Evolutionary conservation across 352 stramenopile species (phyloP), one percentile per base, ranked within the genome.

Genomic region (Thalassiosira mediterranea): DNA sequence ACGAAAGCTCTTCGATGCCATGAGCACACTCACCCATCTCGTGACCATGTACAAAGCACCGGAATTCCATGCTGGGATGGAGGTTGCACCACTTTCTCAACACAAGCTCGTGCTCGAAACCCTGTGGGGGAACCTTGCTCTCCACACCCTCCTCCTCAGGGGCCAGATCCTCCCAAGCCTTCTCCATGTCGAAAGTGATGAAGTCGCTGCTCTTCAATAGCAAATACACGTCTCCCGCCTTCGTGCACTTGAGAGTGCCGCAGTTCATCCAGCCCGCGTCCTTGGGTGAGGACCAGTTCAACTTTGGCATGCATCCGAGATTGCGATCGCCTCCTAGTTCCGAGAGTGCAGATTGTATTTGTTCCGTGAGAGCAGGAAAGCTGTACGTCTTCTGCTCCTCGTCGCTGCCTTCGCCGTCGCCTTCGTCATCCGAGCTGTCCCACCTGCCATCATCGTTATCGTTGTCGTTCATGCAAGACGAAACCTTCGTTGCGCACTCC

Each of bases 1-100:
- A n/a, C n/a, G n/a, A n/a, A n/a, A n/a, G n/a, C n/a, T n/a, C n/a
- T n/a, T n/a, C n/a, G n/a, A n/a, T n/a, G n/a, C n/a, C n/a, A n/a
- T n/a, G n/a, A n/a, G n/a, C n/a, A 34, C 49, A 58, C 57, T 81
- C 31, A 76, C 51, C 32, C 29, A 96, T 81, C 47, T 88, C 64
- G 72, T 93, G 79, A 31, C 87, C 73, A 21, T 91, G 76, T 21
- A 98, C 93, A 78, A 98, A 98, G 76, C 94, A 97, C 47, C 96
- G 91, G 74, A 98, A 98, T 67, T 97, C 91, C 93, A 97, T 97
- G 78, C 93, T 97, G 64, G 97, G 94, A 85, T 94, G 93, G 17
- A 98, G 93, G 56, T 96, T 97, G 79, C 95, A 97, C 94, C 94
- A 98, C 76, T 98, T 97, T 66, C 96, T 94, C 46, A 98, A 84